These are phyloP conservation scores for Raphanus raphanistrum DNA, from an alignment of 345 rosid species.

Conservation along the genomic window DNA sequence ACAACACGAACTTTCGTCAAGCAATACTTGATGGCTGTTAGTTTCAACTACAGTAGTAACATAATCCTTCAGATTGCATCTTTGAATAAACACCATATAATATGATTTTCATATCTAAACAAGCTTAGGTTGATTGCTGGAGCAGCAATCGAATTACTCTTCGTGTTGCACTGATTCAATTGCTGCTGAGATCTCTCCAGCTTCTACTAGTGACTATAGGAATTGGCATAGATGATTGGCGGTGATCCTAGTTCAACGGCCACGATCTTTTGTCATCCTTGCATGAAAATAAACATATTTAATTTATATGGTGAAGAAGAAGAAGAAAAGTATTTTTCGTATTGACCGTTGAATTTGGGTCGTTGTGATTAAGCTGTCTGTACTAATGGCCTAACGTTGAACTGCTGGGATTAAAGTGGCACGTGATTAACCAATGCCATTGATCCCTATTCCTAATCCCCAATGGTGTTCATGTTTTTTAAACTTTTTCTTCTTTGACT, in stretches of 20 bases:
- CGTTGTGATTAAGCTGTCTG: too few relatives aligned
- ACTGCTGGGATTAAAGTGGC: too few relatives aligned
- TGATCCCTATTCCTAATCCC: not conserved
- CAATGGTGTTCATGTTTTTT: not conserved
- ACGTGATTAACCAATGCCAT: not conserved
- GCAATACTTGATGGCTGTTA: too few relatives aligned
- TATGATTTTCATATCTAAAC: too few relatives aligned
- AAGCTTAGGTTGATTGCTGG: slow-evolving; percentile 47
- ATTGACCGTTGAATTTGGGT: too few relatives aligned
- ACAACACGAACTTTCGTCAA: too few relatives aligned
- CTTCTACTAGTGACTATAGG: slow-evolving; percentile 56
- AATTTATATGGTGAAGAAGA: too few relatives aligned
- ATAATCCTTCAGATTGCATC: too few relatives aligned
- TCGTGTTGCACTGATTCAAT: slow-evolving; percentile 72
- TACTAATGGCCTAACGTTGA: not conserved
- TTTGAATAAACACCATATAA: too few relatives aligned
- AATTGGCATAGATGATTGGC: slow-evolving; percentile 62
- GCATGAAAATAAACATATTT: not conserved
- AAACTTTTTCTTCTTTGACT: too few relatives aligned
- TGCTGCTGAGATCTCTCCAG: slow-evolving; percentile 67
- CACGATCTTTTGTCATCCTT: not conserved
- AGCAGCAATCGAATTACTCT: slow-evolving; percentile 71
- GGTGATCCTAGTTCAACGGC: slow-evolving; percentile 8
- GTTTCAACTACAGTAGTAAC: too few relatives aligned
- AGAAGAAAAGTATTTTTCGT: too few relatives aligned